phyloP scores from a whole-genome alignment of 1,284 basidiomycete species.

The Neonothopanus nambi region DNA sequence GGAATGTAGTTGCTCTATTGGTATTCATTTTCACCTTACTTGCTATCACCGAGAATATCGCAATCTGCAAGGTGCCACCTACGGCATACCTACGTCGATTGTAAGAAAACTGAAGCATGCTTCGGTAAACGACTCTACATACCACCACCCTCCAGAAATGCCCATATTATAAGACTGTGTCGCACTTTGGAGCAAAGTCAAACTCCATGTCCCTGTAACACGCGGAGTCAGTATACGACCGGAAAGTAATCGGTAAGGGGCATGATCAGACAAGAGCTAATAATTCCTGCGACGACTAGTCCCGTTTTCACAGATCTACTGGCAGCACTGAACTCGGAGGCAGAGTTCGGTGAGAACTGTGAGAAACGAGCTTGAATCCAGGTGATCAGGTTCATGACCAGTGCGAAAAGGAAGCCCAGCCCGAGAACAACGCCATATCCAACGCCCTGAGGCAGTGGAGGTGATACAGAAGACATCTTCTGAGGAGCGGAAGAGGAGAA shows the following conservation, averaged over 20 bases:
- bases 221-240: neutral
- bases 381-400: slow-evolving; percentile 23
- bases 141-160: slow-evolving; percentile 22
- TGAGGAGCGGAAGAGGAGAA: too few relatives aligned
- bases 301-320: slow-evolving; percentile 40
- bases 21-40: slow-evolving; percentile 38
- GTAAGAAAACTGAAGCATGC: neutral
- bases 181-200: slow-evolving; percentile 34
- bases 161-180: slow-evolving; percentile 33
- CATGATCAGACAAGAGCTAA: slow-evolving; percentile 26
- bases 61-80: slow-evolving; percentile 36
- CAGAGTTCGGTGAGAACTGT: slow-evolving; percentile 23
- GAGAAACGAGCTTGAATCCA: slow-evolving; percentile 22
- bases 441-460: slow-evolving; percentile 18
- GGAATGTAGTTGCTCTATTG: slow-evolving; percentile 26
- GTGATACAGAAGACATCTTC: neutral
- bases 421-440: slow-evolving; percentile 25
- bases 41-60: slow-evolving; percentile 33
- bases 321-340: slow-evolving; percentile 43
- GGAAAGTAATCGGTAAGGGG: too few relatives aligned
- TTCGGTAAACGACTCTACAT: neutral
- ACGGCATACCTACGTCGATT: slow-evolving; percentile 17
- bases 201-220: slow-evolving; percentile 22
- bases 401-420: slow-evolving; percentile 23
- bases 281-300: slow-evolving; percentile 47